Evolutionary conservation across 2,329 filamentous ascomycete genomes (phyloP).

Genomic region (Alternaria atra): DNA sequence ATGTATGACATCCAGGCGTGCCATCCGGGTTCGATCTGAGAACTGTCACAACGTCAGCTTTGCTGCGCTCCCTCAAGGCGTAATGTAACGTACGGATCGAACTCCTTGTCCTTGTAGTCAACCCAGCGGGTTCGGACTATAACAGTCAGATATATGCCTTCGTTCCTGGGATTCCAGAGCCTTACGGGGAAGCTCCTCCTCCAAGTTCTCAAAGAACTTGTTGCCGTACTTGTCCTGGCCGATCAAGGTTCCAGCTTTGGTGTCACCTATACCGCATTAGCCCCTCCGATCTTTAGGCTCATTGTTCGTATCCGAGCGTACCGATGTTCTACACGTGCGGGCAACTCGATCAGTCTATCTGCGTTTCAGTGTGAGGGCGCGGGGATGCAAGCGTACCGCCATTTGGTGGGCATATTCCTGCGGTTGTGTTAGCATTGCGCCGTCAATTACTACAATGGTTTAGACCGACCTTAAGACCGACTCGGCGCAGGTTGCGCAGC

Average conservation of each 20-base stretch:
- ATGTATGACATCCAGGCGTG: slow-evolving; percentile 97
- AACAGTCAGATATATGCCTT: slow-evolving; percentile 18
- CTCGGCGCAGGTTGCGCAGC: slow-evolving; percentile 82
- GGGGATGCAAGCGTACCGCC: slow-evolving; percentile 70
- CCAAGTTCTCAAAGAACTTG: slow-evolving; percentile 94
- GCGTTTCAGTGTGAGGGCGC: slow-evolving; percentile 30
- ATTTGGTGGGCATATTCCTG: slow-evolving; percentile 93
- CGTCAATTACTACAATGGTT: slow-evolving; percentile 15
- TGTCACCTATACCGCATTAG: slow-evolving; percentile 75
- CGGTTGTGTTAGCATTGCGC: slow-evolving; percentile 45
- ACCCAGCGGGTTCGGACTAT: slow-evolving; percentile 95
- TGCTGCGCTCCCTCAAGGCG: background rate
- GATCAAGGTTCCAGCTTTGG: slow-evolving; percentile 88
- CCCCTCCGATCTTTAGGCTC: background rate
- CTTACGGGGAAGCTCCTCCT: slow-evolving; percentile 89
- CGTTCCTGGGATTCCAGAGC: background rate
- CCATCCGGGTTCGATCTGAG: slow-evolving; percentile 95
- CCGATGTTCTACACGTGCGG: slow-evolving; percentile 49
- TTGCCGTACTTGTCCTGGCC: slow-evolving; percentile 91
- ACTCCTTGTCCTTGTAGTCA: slow-evolving; percentile 90
- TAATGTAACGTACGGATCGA: slow-evolving; percentile 69
- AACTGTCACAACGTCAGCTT: slow-evolving; percentile 60
- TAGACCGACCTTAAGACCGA: slow-evolving; percentile 80
- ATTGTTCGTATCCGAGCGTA: slow-evolving; percentile 27
- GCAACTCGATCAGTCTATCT: slow-evolving; percentile 36